phyloP scores from a whole-genome alignment of 2,329 filamentous ascomycete species.

The Cladosporium sp. region DNA sequence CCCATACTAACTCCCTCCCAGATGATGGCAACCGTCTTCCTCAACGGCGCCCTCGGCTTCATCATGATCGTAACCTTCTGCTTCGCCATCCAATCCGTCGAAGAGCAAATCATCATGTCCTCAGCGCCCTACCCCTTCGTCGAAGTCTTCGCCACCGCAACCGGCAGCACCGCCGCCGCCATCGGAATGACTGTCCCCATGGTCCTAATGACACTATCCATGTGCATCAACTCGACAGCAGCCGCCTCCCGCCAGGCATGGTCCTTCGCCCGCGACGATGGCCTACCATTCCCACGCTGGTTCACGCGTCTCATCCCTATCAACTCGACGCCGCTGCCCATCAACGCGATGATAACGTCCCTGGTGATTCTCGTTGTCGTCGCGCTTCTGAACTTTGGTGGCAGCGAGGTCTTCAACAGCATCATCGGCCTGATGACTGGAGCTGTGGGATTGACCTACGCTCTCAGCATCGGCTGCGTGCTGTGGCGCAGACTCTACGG shows the following conservation, averaged over 20 bases:
- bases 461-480: constrained; percentile 32
- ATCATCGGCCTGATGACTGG: constrained; percentile 44
- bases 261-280: constrained; percentile 48
- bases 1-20: neutral
- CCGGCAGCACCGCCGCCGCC: constrained; percentile 38
- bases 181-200: constrained; percentile 40
- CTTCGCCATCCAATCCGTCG: constrained; percentile 25
- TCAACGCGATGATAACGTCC: constrained; percentile 33
- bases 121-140: constrained; percentile 40
- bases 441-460: constrained; percentile 40
- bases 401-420: constrained; percentile 46
- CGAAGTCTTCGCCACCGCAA: constrained; percentile 41
- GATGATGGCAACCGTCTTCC: constrained; percentile 44
- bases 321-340: constrained; percentile 32
- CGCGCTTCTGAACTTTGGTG: constrained; percentile 39
- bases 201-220: constrained; percentile 44
- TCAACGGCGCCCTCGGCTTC: constrained; percentile 47
- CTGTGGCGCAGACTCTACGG: constrained; percentile 32
- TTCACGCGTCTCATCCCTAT: constrained; percentile 29
- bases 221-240: constrained; percentile 42
- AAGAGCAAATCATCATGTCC: constrained; percentile 23
- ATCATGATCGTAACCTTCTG: constrained; percentile 44
- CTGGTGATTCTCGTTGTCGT: constrained; percentile 32
- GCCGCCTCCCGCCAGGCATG: constrained; percentile 47
- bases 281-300: constrained; percentile 42